Evolutionary conservation across 106 monocot species (phyloP).

Genomic region (Dioscorea alata): DNA sequence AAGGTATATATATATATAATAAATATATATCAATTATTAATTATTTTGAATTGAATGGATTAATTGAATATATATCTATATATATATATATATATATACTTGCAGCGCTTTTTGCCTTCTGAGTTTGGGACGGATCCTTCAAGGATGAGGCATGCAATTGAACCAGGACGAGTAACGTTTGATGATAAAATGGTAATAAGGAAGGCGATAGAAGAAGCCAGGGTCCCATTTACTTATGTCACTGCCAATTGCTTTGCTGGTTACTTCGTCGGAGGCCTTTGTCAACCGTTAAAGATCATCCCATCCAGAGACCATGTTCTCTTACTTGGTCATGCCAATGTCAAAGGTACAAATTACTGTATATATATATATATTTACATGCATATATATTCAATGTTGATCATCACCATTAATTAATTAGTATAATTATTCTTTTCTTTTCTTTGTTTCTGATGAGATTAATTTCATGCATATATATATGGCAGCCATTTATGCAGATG

Average conservation of each 20-base stretch:
- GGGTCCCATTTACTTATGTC: conserved; percentile 51
- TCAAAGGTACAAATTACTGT: conserved; percentile 29
- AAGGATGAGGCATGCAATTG: conserved; percentile 42
- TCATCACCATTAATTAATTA: no score
- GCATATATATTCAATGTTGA: neutral
- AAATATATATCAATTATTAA: neutral
- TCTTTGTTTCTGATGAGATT: no score
- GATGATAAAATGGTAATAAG: conserved; percentile 61
- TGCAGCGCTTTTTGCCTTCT: conserved; percentile 55
- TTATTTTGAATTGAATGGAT: no score
- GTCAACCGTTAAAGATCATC: conserved; percentile 28
- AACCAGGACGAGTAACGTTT: conserved; percentile 38
- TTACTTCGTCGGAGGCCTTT: conserved; percentile 53
- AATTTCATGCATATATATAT: no score
- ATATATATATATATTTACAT: neutral
- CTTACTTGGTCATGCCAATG: conserved; percentile 38
- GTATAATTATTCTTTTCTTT: no score
- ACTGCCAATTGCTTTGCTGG: conserved; percentile 54
- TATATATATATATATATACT: neutral
- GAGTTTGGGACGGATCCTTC: conserved; percentile 60
- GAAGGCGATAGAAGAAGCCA: conserved; percentile 39
- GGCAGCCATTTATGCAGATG: conserved; percentile 45
- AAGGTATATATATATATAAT: conserved; percentile 17
- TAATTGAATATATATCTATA: no score
- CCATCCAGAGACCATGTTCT: conserved; percentile 34